Base-by-base conservation (phyloP, 345 rosid species). In the Eucalyptus caleyi region DNA sequence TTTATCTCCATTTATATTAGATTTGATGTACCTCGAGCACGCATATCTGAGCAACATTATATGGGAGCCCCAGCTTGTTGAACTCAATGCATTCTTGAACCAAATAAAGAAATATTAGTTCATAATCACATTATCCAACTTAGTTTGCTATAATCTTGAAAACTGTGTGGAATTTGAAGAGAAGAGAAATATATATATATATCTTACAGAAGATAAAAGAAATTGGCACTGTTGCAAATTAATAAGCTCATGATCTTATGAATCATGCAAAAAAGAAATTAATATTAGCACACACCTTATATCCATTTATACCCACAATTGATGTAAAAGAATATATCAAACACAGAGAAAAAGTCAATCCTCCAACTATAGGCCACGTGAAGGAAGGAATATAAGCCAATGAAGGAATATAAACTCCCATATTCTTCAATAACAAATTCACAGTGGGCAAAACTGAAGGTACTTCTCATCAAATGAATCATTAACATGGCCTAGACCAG, bases 1-100 rank as follows among this genome's bases (percentile, higher is more conserved):
- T 72, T 37, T 34, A 37, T 34, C 26, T 34, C 44, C 82, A 72
- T 72, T 72, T 72, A n/a, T 54, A 65, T 69, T 83, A 69, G 82
- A 2, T 19, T 72, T 72, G 49, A 89, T 32, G 44, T 92, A 97
- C 99, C 99, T 96, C 98, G 82, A 97, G 90, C 89, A 97, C 97
- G 86, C 98, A 97, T 93, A 97, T 96, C 94, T 97, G 99, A 90
- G 98, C 99, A 94, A 97, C 99, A 93, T 97, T 97, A 93, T 97
- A 97, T 67, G 96, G 95, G 69, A 97, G 97, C 89, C 97, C 97
- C 92, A 94, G 95, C 93, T 94, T 95, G 91, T 92, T 96, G 92
- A 92, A 97, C 89, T 96, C 96, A 60, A 97, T 95, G 92, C 93
- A 91, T 93, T 96, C 99, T 91, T 97, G 95, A 97, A 97, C 91